These are phyloP conservation scores for Lotmaria passim DNA, from an alignment of 208 protist species.

Conservation along the genomic window DNA sequence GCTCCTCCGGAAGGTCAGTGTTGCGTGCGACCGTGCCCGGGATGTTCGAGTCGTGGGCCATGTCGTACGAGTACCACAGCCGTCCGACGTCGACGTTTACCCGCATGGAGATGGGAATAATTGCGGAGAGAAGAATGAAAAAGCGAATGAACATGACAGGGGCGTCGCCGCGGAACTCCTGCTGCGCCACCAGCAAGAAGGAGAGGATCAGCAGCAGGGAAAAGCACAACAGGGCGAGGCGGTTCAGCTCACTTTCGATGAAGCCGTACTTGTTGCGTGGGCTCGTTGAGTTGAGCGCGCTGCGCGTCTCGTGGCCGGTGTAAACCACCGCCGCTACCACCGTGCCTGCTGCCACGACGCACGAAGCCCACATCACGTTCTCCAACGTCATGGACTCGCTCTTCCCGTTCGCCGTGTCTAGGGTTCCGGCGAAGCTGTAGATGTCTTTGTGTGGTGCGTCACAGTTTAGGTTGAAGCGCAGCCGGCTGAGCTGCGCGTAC, in stretches of 20 bases:
- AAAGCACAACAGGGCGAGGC: constrained; percentile 93
- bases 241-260: constrained; percentile 97
- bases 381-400: constrained; percentile 89
- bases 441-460: constrained; percentile 95
- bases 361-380: constrained; percentile 98
- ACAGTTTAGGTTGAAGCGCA: constrained; percentile 74
- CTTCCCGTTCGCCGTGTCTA: constrained; percentile 54
- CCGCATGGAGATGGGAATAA: constrained; percentile 98
- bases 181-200: constrained; percentile 63
- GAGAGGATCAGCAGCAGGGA: constrained; percentile 64
- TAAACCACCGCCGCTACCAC: constrained; percentile 88
- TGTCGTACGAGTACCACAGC: constrained; percentile 95
- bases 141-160: constrained; percentile 93
- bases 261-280: constrained; percentile 91
- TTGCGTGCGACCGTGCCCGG: constrained; percentile 93
- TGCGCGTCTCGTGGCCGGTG: constrained; percentile 95
- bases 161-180: constrained; percentile 85
- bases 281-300: constrained; percentile 94
- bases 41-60: constrained; percentile 88
- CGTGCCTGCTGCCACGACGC: constrained; percentile 94
- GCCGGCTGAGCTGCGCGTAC: constrained; percentile 34
- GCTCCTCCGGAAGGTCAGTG: constrained; percentile 97
- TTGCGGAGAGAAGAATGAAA: constrained; percentile 97
- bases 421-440: constrained; percentile 95
- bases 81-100: constrained; percentile 99